Evolutionary conservation across 1,284 basidiomycete species (phyloP).

Genomic region (Chalciporus piperatoides): DNA sequence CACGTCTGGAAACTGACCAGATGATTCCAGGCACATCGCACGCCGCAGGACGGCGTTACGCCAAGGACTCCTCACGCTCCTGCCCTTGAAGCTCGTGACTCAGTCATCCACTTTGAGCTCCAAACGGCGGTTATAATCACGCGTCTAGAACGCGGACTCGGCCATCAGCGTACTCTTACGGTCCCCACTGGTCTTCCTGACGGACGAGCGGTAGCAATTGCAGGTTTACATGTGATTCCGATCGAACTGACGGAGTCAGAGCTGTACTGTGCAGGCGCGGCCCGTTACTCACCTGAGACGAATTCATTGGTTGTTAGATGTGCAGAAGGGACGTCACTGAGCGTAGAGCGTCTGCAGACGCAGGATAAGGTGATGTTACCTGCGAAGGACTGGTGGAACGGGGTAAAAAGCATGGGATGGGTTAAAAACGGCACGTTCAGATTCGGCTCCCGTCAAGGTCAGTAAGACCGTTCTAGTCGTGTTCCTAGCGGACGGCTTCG

Average conservation of each 20-base stretch:
- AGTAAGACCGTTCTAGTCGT: neutral
- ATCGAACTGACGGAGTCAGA: constrained; percentile 2
- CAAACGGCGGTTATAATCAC: constrained; percentile 58
- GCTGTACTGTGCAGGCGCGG: constrained; percentile 23
- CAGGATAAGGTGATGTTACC: constrained; percentile 30
- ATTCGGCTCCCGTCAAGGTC: neutral
- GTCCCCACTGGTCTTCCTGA: constrained; percentile 45
- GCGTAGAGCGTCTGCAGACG: constrained; percentile 29
- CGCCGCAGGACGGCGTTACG: constrained; percentile 42
- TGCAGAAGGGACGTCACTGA: constrained; percentile 23
- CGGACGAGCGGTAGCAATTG: constrained; percentile 35
- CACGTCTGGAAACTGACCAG: neutral
- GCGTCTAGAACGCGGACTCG: constrained; percentile 63
- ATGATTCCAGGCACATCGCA: constrained; percentile 41
- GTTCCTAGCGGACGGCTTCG: neutral
- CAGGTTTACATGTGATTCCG: constrained; percentile 17
- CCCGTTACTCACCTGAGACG: constrained; percentile 22
- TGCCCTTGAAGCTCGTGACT: constrained; percentile 54
- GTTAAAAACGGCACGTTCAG: constrained; percentile 10
- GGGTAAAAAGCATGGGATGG: constrained; percentile 30
- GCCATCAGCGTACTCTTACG: constrained; percentile 58
- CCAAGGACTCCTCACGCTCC: constrained; percentile 51
- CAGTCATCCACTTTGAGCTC: constrained; percentile 53
- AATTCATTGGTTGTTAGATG: constrained; percentile 23
- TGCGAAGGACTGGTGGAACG: constrained; percentile 37